phyloP scores from a whole-genome alignment of 2,329 filamentous ascomycete species.

The Aspergillus sp. region DNA sequence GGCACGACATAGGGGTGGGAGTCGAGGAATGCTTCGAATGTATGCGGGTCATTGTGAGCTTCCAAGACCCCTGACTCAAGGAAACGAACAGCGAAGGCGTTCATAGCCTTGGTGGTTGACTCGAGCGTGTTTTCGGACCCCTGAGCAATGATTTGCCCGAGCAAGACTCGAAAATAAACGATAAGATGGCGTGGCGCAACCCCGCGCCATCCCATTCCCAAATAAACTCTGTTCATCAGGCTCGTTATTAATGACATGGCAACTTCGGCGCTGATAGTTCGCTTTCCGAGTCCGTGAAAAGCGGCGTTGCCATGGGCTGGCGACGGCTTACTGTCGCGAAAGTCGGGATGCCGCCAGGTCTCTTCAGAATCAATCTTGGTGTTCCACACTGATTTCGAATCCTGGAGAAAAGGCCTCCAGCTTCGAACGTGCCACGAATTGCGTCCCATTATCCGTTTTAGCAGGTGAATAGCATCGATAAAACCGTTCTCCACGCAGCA shows the following conservation, averaged over 20 bases:
- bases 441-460: slow-evolving; percentile 23
- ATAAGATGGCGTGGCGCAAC: slow-evolving; percentile 23
- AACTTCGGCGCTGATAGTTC: slow-evolving; percentile 51
- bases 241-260: slow-evolving; percentile 47
- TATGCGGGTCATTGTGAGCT: slow-evolving; percentile 35
- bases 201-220: slow-evolving; percentile 28
- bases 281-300: slow-evolving; percentile 32
- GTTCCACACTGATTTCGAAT: slow-evolving; percentile 18
- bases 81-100: slow-evolving; percentile 40
- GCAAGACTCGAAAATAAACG: slow-evolving; percentile 12
- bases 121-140: slow-evolving; percentile 14
- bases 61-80: slow-evolving; percentile 41
- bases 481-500: slow-evolving; percentile 41
- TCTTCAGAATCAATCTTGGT: slow-evolving; percentile 28
- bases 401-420: slow-evolving; percentile 26
- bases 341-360: slow-evolving; percentile 26
- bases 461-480: slow-evolving; percentile 32
- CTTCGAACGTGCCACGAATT: slow-evolving; percentile 33
- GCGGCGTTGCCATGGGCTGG: slow-evolving; percentile 12
- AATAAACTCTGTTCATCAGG: slow-evolving; percentile 37
- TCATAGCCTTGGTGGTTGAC: slow-evolving; percentile 21
- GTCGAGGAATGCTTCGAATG: slow-evolving; percentile 34
- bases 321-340: slow-evolving; percentile 5
- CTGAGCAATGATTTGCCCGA: slow-evolving; percentile 10
- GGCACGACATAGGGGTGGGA: slow-evolving; percentile 19